Percentiles rank a stretch among this genome's conserved stretches.
These are phyloP conservation scores for Pyricularia grisea DNA, from an alignment of 2,329 filamentous ascomycete species.

Conservation along the genomic window DNA sequence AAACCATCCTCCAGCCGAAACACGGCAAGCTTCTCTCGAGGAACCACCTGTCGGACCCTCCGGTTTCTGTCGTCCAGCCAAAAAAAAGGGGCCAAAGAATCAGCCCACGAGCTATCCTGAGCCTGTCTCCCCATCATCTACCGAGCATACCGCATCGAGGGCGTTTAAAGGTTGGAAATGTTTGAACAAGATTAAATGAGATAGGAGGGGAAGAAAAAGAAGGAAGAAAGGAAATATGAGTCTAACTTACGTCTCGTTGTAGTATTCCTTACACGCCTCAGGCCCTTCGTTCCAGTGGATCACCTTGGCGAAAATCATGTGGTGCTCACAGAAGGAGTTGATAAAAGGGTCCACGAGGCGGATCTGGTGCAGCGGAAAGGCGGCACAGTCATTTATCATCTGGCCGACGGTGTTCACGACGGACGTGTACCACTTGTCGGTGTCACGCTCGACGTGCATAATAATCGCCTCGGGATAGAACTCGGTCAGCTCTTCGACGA, in stretches of 20 bases:
- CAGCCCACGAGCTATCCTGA: neutral
- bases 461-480: neutral
- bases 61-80: neutral
- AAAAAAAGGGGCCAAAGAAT: neutral
- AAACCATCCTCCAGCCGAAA: constrained; percentile 1
- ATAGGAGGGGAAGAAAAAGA: neutral
- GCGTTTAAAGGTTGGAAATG: too few relatives aligned
- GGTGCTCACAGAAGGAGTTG: neutral
- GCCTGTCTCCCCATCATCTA: neutral
- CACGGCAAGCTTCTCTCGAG: neutral
- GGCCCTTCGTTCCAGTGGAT: neutral
- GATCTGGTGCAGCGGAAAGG: neutral
- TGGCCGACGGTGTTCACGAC: neutral
- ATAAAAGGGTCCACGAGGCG: neutral
- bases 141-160: too few relatives aligned
- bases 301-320: neutral
- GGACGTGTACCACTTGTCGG: neutral
- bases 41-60: neutral
- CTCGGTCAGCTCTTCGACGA: neutral
- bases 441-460: neutral
- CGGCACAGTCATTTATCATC: neutral
- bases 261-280: neutral
- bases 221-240: neutral
- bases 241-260: neutral
- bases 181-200: too few relatives aligned